A percentile compares a stretch with the other conserved stretches of the same genome.
phyloP scores from a whole-genome alignment of 805 yeast species.

The Blastobotrys terrestris region DNA sequence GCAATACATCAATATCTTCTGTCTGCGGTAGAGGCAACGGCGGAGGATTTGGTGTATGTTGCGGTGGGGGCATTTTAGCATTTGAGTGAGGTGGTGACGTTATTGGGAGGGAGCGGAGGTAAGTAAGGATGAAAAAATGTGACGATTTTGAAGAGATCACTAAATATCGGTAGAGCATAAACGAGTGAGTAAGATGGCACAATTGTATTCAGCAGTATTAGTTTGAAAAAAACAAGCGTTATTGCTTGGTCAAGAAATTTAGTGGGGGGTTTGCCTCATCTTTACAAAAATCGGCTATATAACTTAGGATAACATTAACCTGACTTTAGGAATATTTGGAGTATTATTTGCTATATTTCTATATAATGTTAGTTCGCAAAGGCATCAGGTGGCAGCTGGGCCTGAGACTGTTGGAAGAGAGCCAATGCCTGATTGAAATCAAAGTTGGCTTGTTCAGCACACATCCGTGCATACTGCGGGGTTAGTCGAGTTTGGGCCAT shows the following conservation, averaged over 20 bases:
- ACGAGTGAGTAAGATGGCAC: too few species aligned
- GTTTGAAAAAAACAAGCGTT: too few species aligned
- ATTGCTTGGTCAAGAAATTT: too few species aligned
- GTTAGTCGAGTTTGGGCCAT: slow-evolving; percentile 69
- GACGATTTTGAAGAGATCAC: too few species aligned
- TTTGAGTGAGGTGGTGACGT: background rate
- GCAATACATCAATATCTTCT: slow-evolving; percentile 27
- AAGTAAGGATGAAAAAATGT: too few species aligned
- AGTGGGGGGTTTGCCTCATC: too few species aligned
- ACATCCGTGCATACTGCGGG: slow-evolving; percentile 72
- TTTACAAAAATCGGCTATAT: too few species aligned
- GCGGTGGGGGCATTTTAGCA: background rate
- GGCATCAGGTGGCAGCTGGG: slow-evolving; percentile 54
- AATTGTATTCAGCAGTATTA: too few species aligned
- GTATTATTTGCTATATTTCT: background rate
- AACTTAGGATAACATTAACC: too few species aligned
- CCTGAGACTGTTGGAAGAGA: slow-evolving; percentile 64
- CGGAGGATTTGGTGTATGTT: background rate
- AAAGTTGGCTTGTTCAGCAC: slow-evolving; percentile 86
- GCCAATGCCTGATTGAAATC: slow-evolving; percentile 61
- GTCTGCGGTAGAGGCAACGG: slow-evolving; percentile 20
- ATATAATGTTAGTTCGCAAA: slow-evolving; percentile 23
- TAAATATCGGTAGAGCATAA: too few species aligned
- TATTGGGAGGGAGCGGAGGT: background rate
- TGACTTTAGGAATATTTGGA: background rate